A percentile compares a stretch with the other conserved stretches of the same genome.
Evolutionary conservation across 805 yeast genomes (phyloP).

Genomic region (Nakazawaea ambrosiae): DNA sequence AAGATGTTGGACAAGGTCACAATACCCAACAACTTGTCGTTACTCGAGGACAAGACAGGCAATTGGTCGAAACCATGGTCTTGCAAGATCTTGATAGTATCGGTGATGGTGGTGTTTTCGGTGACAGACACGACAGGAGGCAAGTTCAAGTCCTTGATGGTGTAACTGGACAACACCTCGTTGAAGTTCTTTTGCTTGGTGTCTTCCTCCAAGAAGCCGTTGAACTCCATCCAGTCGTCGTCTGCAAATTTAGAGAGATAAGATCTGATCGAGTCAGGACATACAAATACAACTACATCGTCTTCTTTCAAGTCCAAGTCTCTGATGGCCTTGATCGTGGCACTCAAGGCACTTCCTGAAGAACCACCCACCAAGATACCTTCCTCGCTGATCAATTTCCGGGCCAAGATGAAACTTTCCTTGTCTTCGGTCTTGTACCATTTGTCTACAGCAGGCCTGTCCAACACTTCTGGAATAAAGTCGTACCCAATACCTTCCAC

Average conservation of each 20-base stretch:
- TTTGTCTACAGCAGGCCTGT: conserved; percentile 56
- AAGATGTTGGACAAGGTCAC: conserved; percentile 70
- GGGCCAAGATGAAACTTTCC: conserved; percentile 71
- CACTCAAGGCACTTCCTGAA: conserved; percentile 77
- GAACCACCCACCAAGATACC: conserved; percentile 90
- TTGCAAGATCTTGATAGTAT: conserved; percentile 63
- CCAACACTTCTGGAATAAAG: conserved; percentile 75
- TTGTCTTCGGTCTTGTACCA: conserved; percentile 87
- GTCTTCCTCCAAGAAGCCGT: conserved; percentile 55
- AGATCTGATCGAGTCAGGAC: conserved; percentile 85
- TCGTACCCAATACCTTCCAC: conserved; percentile 93
- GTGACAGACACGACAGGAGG: conserved; percentile 77
- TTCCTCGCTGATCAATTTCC: conserved; percentile 77
- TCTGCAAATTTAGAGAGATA: conserved; percentile 83
- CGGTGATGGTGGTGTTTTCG: conserved; percentile 48
- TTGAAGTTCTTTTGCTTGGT: conserved; percentile 5
- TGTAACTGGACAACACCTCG: conserved; percentile 32
- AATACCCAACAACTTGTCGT: conserved; percentile 64
- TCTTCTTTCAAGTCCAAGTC: conserved; percentile 55
- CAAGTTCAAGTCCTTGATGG: conserved; percentile 62
- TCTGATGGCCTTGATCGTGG: conserved; percentile 63
- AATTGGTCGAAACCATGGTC: conserved; percentile 79
- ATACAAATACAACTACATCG: conserved; percentile 69
- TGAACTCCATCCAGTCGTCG: conserved; percentile 83
- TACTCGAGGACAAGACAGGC: conserved; percentile 55